Evolutionary conservation across 768 basidiomycete genomes (phyloP).

Genomic region (Suillus subaureus): DNA sequence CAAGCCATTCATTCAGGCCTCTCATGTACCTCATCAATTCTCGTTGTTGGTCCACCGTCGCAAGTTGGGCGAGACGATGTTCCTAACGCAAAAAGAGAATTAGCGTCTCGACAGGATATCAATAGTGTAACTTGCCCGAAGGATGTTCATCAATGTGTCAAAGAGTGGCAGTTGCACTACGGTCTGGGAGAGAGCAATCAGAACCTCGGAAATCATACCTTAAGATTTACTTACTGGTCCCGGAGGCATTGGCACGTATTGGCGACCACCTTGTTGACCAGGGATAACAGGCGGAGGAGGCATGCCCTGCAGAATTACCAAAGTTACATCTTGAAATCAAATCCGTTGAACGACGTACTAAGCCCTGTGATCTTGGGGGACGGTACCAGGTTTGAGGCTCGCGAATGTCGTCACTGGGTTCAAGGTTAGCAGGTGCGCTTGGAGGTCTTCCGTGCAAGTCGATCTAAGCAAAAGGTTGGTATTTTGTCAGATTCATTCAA

Average conservation of each 20-base stretch:
- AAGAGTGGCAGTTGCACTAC: conserved; percentile 67
- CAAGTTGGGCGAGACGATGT: conserved; percentile 72
- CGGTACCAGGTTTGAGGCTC: conserved; percentile 28
- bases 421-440: conserved; percentile 27
- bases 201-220: background rate
- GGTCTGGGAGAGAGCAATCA: conserved; percentile 41
- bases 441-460: conserved; percentile 15
- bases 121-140: conserved; percentile 49
- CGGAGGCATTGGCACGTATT: conserved; percentile 49
- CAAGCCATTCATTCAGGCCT: conserved; percentile 77
- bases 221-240: conserved; percentile 50
- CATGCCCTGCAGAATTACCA: conserved; percentile 18
- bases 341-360: conserved; percentile 16
- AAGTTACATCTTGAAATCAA: conserved; percentile 1
- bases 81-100: conserved; percentile 47
- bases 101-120: conserved; percentile 5
- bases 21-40: conserved; percentile 81
- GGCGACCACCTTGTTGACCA: conserved; percentile 24
- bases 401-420: conserved; percentile 17
- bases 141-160: conserved; percentile 67
- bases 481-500: background rate
- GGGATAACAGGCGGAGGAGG: conserved; percentile 32
- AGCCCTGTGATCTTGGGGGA: conserved; percentile 12
- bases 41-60: conserved; percentile 77
- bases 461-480: background rate